Percentiles rank a stretch among this genome's conserved stretches.
These are phyloP conservation scores for Exophiala spinifera DNA, from an alignment of 2,329 filamentous ascomycete genomes.

Conservation along the genomic window DNA sequence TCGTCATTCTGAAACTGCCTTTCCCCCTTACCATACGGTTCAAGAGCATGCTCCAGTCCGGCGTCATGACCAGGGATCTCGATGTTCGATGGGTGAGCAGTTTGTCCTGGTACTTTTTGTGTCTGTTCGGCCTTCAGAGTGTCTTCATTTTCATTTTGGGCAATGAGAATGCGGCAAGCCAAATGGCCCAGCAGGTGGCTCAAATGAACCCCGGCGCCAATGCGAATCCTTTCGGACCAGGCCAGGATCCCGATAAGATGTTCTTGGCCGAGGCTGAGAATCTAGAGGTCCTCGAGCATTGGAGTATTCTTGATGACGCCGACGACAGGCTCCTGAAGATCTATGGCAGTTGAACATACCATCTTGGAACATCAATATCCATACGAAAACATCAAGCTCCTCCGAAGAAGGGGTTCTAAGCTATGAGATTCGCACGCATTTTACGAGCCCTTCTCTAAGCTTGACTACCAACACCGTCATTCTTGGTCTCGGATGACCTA, in stretches of 20 bases:
- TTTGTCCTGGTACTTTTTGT: constrained; percentile 98
- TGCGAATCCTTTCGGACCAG: constrained; percentile 78
- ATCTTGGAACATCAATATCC: no score
- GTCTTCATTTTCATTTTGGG: constrained; percentile 97
- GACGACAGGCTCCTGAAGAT: constrained; percentile 74
- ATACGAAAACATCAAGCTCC: no score
- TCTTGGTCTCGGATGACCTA: no score
- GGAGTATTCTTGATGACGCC: constrained; percentile 83
- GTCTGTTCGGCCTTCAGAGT: constrained; percentile 91
- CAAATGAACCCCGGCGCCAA: constrained; percentile 67
- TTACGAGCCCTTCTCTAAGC: no score
- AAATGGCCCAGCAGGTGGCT: constrained; percentile 81
- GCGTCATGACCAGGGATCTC: constrained; percentile 91
- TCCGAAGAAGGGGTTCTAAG: not conserved
- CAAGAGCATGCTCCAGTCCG: constrained; percentile 98
- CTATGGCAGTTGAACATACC: constrained; percentile 9
- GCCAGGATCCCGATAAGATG: constrained; percentile 92
- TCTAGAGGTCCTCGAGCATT: constrained; percentile 88
- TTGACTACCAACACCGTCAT: no score
- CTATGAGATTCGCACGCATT: no score
- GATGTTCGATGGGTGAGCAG: constrained; percentile 98
- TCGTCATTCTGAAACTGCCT: constrained; percentile 97
- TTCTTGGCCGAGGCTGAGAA: constrained; percentile 93
- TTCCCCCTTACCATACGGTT: constrained; percentile 98
- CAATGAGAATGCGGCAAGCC: constrained; percentile 80